These are phyloP conservation scores for Haberlea rhodopensis DNA, from an alignment of 257 asterid species.

Conservation along the genomic window DNA sequence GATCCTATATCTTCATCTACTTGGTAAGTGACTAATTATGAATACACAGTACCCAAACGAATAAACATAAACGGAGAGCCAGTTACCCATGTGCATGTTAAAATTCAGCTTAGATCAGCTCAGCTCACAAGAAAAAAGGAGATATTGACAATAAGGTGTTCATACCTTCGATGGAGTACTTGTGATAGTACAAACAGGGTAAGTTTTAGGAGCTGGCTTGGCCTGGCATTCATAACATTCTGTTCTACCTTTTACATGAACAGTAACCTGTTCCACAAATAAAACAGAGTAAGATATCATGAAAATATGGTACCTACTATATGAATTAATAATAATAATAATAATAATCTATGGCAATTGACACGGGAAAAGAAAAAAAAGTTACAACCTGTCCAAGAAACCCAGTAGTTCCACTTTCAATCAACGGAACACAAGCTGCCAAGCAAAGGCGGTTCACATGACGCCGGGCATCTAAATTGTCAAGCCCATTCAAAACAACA, in stretches of 20 bases:
- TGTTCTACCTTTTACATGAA: constrained; percentile 84
- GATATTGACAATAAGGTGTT: constrained; percentile 1
- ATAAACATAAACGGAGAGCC: constrained; percentile 11
- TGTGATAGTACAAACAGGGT: constrained; percentile 96
- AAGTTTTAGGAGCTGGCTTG: constrained; percentile 97
- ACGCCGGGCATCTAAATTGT: constrained; percentile 95
- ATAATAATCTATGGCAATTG: constrained; percentile 17
- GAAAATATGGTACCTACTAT: constrained; percentile 7
- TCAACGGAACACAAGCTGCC: constrained; percentile 92
- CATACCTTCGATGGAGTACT: constrained; percentile 97
- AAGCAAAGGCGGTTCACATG: constrained; percentile 98
- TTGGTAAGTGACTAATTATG: constrained; percentile 1
- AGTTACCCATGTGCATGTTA: constrained; percentile 6
- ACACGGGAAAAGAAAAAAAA: background rate
- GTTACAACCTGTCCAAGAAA: constrained; percentile 89
- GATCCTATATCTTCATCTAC: constrained; percentile 8
- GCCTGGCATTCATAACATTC: constrained; percentile 99
- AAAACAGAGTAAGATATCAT: constrained; percentile 2
- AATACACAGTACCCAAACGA: constrained; percentile 5
- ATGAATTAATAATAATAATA: constrained; percentile 22
- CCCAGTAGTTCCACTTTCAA: constrained; percentile 99
- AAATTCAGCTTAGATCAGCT: constrained; percentile 3
- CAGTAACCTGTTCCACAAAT: constrained; percentile 71
- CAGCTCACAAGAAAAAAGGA: constrained; percentile 1
- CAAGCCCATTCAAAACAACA: constrained; percentile 96